Base-by-base conservation (phyloP, 1,284 basidiomycete genomes). In the Puccinia brachypodii region DNA sequence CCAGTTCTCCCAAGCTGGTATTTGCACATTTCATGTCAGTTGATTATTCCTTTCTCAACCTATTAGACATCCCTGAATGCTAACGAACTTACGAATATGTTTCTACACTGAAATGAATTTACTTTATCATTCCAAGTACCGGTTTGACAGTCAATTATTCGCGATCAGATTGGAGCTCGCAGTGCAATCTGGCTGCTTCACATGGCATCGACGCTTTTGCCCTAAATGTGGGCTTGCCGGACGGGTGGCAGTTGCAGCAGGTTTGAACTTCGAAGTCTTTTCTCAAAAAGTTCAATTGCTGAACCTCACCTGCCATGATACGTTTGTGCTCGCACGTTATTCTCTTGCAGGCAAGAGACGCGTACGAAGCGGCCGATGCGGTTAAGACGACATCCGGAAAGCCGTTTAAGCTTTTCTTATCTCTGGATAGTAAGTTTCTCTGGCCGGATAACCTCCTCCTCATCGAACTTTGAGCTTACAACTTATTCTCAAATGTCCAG, bases 21-120 rank as follows among this genome's bases (percentile, higher is more conserved):
- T 79, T 79, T 47, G 77, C 77, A 22, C 77, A 79, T 36, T 79
- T 79, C 40, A 79, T 79, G 77, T 79, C 19, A 56, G 77, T 68
- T 60, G 50, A 36, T 31, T 31, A 36, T 19, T 36, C 36, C 71
- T 19, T 42, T 76, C 13, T 25, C 22, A 25, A 9, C 1, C 31
- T 44, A 42, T 38, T 40, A 60, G 13, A 69, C 36, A 22, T 16
- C 62, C 62, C 38, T 22, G 36, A n/a, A 11, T 19, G 4, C 36
- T 19, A 19, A n/a, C 31, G 3, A 31, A 9, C 14, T 7, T 64
- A 14, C 47, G 40, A 4, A 42, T n/a, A 42, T 2, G 25, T 36
- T 69, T 36, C 25, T 58, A 74, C 25, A n/a, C n/a, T n/a, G n/a
- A n/a, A n/a, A n/a, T n/a, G n/a, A n/a, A 6, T 14, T 4, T 50